Evolutionary conservation across 1,284 basidiomycete species (phyloP), one percentile per base, ranked within the genome.

Genomic region (Pisolithus thermaeus): DNA sequence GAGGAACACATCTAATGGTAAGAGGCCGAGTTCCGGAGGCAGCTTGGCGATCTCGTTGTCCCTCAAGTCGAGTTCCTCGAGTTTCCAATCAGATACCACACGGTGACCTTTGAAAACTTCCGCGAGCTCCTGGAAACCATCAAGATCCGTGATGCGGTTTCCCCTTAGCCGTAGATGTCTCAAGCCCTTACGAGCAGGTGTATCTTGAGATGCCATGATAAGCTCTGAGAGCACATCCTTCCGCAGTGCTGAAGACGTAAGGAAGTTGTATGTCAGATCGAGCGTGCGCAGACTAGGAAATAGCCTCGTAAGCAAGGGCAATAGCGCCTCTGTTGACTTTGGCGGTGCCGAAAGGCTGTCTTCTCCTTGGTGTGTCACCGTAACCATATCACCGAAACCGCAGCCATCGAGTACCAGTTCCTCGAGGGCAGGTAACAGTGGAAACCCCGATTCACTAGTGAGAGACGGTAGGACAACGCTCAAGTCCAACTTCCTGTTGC

Each of bases 51-150:
- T 79, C 60, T 87, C 84, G 57, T 91, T 91, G 60, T 91, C 87
- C 54, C 88, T 69, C 59, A 90, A 56, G 66, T 91, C 89, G 39
- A 91, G 66, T 63, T 91, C 88, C 59, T 90, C 87, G 44, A 90
- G 70, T 59, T 79, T 81, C 86, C 86, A 90, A 52, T 73, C 75
- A 0, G 76, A 72, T 3, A 84, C 76, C 12, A 77, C 72, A 47
- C 82, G 72, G 57, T 84, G 78, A 8, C 80, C 81, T 58, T 76
- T 81, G 66, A 89, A 88, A 46, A 74, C 64, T 53, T 76, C 72
- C 22, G 84, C 81, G 11, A 88, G 53, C 9, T 66, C 72, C 52
- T 75, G 71, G 59, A 91, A 79, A 1, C 81, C 84, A 22, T 82
- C 78, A 4, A 91, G 69, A 22, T 75, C 73, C 1, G 70, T 70